Conservation (phyloP, 2,329 filamentous ascomycete species). For the Diplodia corticola region DNA sequence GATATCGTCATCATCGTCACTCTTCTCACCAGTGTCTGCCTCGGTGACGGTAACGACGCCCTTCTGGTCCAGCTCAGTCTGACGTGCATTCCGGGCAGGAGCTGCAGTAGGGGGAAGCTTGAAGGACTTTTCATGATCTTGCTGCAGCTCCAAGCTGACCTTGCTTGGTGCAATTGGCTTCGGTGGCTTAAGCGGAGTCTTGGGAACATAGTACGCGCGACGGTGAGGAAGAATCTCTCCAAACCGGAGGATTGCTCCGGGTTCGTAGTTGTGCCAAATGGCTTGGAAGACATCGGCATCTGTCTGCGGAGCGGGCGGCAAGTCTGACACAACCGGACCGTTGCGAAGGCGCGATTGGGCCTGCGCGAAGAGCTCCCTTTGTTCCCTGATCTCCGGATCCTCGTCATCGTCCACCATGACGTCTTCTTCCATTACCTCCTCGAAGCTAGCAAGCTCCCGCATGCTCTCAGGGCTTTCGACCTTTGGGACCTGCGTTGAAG, state of each 20-base stretch:
- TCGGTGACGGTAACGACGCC: constrained; percentile 52
- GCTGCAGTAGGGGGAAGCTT: constrained; percentile 65
- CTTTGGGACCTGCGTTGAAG: constrained; percentile 2
- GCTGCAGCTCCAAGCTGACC: constrained; percentile 79
- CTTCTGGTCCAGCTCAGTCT: constrained; percentile 55
- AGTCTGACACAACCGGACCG: constrained; percentile 39
- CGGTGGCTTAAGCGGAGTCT: constrained; percentile 75
- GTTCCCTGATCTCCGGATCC: constrained; percentile 36
- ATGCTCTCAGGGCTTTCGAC: constrained; percentile 18
- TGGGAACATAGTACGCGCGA: constrained; percentile 73
- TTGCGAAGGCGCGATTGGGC: constrained; percentile 44
- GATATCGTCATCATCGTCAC: constrained; percentile 44
- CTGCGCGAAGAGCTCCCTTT: constrained; percentile 36
- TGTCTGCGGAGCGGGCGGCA: constrained; percentile 70
- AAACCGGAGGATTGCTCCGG: constrained; percentile 73
- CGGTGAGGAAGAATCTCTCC: constrained; percentile 81
- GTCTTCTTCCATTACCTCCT: not conserved
- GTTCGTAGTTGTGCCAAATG: constrained; percentile 78
- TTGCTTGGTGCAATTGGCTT: constrained; percentile 85
- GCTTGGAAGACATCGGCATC: constrained; percentile 74
- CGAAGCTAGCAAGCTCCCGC: constrained; percentile 6
- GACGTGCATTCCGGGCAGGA: constrained; percentile 47
- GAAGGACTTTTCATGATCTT: constrained; percentile 85
- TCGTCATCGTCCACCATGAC: constrained; percentile 34
- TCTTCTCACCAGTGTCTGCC: constrained; percentile 48